These are phyloP conservation scores for Agaricus subrufescens DNA, from an alignment of 768 basidiomycete species.

Conservation along the genomic window DNA sequence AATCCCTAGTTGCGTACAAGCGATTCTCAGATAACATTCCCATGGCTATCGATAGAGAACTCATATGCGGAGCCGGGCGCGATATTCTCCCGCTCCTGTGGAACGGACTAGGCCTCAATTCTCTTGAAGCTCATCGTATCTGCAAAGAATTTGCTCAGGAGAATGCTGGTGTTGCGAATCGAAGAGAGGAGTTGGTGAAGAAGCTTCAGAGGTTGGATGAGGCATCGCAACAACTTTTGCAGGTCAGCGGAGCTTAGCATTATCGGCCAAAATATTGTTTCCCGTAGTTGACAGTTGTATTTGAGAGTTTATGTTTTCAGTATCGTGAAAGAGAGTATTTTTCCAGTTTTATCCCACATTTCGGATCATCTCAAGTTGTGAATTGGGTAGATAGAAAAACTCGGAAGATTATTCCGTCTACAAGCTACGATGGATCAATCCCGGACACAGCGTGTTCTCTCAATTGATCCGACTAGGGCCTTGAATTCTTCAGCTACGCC, in stretches of 20 bases:
- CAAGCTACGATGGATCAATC: no score
- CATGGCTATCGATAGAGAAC: conserved; percentile 49
- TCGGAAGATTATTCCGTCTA: no score
- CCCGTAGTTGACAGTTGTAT: neutral
- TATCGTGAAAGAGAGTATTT: neutral
- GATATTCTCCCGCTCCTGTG: conserved; percentile 42
- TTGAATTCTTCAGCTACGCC: no score
- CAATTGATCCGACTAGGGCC: no score
- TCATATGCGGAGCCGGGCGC: conserved; percentile 47
- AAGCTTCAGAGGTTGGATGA: conserved; percentile 42
- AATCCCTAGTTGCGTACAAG: conserved; percentile 50
- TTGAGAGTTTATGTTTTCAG: neutral
- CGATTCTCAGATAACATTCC: conserved; percentile 55
- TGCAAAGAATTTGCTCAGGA: conserved; percentile 54
- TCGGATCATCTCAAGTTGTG: no score
- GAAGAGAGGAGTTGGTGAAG: conserved; percentile 44
- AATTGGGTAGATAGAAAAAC: no score
- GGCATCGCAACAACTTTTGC: conserved; percentile 9
- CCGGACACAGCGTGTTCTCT: no score
- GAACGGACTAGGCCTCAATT: conserved; percentile 47
- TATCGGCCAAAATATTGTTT: neutral
- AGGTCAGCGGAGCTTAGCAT: neutral
- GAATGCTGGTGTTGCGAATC: conserved; percentile 34
- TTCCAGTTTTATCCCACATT: no score
- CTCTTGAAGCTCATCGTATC: conserved; percentile 39